Base-by-base conservation (phyloP, 345 rosid species). In the Aquilaria yunnanensis region DNA sequence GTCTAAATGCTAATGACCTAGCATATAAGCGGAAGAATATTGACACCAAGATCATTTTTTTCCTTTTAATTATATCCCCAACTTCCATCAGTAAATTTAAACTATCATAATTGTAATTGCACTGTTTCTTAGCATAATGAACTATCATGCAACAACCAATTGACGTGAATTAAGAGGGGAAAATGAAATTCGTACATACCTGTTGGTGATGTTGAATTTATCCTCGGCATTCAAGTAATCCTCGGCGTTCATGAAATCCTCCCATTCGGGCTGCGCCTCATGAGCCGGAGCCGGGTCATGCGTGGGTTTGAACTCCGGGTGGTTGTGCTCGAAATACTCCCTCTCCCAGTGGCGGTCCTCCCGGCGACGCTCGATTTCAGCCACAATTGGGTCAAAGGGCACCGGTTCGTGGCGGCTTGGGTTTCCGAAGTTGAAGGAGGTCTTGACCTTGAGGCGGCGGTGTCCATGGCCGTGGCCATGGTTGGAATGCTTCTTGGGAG, bases 181-280 rank as follows among this genome's bases (percentile, higher is more conserved):
- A 50, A 3, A 52, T 52, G 6, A 52, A 54, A 11, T 14, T 14
- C 13, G 32, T 16, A 57, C 57, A 29, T 56, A 82, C 96, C 99
- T 89, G 55, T 71, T 70, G n/a, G 96, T 91, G 60, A 95, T 76
- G 73, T 91, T 95, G 78, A 91, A 91, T 71, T 77, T 91, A 48
- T 91, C 82, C 67, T 89, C 90, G 48, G 91, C 83, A 34, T 95
- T 95, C 78, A 95, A 77, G 69, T 84, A 91, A 75, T 95, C 96
- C 77, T 95, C 97, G 5, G 96, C 96, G 62, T 95, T 83, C 80
- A 87, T 78, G 77, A 88, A 91, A 63, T 88, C 96, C 60, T 83
- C 97, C 97, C 94, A 87, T 82, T 91, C 99, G 46, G 97, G 96
- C 72, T 91, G 96, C 1, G 86, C 57, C 74, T 87, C 90, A 43